A percentile compares a stretch with the other conserved stretches of the same genome.
Conservation (phyloP, 306 rosid genomes). For the Mimosa pudica region DNA sequence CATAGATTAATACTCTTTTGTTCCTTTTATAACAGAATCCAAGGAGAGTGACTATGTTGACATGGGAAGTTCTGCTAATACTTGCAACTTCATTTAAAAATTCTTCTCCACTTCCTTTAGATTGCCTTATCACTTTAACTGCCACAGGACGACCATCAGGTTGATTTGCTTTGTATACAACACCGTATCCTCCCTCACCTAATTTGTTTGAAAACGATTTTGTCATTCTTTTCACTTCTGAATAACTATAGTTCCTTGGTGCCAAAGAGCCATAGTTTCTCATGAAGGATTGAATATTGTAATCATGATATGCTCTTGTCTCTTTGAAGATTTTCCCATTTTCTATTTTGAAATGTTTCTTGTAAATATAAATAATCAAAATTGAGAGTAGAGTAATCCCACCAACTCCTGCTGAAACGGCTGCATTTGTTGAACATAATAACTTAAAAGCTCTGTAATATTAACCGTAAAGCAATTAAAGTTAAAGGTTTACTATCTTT, state of each 20-base stretch:
- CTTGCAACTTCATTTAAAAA: neutral
- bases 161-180: neutral
- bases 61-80: neutral
- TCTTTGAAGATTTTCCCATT: neutral
- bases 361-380: neutral
- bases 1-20: neutral
- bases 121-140: neutral
- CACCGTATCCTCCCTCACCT: neutral
- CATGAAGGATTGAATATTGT: neutral
- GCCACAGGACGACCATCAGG: neutral
- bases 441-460: neutral
- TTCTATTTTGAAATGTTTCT: neutral
- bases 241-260: neutral
- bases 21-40: neutral
- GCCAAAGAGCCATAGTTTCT: neutral
- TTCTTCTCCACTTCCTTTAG: neutral
- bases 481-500: neutral
- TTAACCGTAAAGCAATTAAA: neutral
- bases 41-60: neutral
- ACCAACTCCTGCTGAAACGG: neutral
- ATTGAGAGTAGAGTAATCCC: neutral
- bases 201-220: neutral
- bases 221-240: slow-evolving; percentile 9
- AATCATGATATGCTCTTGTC: neutral
- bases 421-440: neutral